These are phyloP conservation scores for Hirsutella rhossiliensis DNA, from an alignment of 2,329 filamentous ascomycete species.

Conservation along the genomic window DNA sequence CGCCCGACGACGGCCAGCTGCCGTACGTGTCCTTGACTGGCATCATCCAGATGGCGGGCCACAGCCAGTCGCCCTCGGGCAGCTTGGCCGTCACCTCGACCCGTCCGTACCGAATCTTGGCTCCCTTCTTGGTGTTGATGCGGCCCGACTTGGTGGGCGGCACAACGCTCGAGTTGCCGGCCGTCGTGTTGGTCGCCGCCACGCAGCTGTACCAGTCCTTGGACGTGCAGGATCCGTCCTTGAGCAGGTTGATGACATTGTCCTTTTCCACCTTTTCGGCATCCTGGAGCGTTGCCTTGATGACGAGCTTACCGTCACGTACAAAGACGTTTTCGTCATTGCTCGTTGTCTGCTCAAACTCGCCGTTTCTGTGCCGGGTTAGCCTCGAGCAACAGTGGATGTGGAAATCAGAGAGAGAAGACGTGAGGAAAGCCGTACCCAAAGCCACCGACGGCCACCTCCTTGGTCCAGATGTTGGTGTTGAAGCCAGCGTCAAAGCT, in stretches of 20 bases:
- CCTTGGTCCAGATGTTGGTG: constrained; percentile 56
- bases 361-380: constrained; percentile 49
- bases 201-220: constrained; percentile 45
- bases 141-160: constrained; percentile 69
- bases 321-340: constrained; percentile 65
- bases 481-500: constrained; percentile 50
- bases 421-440: constrained; percentile 40
- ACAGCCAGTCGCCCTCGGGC: constrained; percentile 72
- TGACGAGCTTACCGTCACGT: constrained; percentile 54
- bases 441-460: constrained; percentile 63
- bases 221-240: constrained; percentile 57
- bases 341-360: constrained; percentile 67
- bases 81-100: constrained; percentile 70
- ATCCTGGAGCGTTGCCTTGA: constrained; percentile 71
- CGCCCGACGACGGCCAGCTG: constrained; percentile 65
- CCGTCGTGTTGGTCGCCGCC: constrained; percentile 58
- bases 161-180: constrained; percentile 59
- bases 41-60: constrained; percentile 90
- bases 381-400: not conserved
- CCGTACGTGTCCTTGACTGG: constrained; percentile 63
- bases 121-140: constrained; percentile 61
- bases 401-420: not conserved
- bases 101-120: constrained; percentile 66
- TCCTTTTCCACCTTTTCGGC: constrained; percentile 51
- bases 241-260: constrained; percentile 54